Evolutionary conservation across 2,329 filamentous ascomycete genomes (phyloP).

Genomic region (Cercospora sp.): DNA sequence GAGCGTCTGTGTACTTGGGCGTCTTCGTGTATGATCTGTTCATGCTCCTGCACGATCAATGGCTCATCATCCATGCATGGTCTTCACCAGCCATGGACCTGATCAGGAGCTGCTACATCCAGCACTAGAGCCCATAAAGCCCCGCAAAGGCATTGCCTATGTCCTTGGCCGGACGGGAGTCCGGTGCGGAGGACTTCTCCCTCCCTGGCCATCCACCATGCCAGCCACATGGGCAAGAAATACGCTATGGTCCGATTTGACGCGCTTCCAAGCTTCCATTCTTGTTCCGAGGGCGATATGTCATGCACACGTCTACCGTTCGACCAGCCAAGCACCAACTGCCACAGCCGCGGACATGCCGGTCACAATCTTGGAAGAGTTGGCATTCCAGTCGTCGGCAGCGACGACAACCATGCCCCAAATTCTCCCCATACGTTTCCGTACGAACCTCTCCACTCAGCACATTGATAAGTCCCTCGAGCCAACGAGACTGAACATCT

Average conservation of each 20-base stretch:
- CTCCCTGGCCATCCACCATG: not conserved
- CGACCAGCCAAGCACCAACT: not conserved
- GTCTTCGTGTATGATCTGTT: not conserved
- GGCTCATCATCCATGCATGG: not conserved
- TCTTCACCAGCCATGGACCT: not conserved
- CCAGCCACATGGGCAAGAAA: not conserved
- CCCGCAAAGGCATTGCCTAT: not conserved
- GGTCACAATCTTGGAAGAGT: constrained; percentile 3
- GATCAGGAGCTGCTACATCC: not conserved
- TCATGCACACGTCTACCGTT: not conserved
- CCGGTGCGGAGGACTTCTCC: not conserved
- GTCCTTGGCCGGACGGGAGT: not conserved
- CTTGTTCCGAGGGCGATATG: not conserved
- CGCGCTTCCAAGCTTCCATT: not conserved
- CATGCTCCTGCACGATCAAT: not conserved
- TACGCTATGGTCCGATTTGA: not conserved
- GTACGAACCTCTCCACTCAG: not conserved
- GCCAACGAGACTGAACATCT: not conserved
- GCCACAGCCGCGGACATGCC: not conserved
- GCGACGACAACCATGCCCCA: not conserved
- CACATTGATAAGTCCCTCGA: not conserved
- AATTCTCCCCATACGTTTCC: not conserved
- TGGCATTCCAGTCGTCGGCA: not conserved
- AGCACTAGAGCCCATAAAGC: not conserved
- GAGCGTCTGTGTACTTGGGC: not conserved